A percentile compares a stretch with the other conserved stretches of the same genome.
Evolutionary conservation across 441 rosid genomes (phyloP).

Genomic region (Populus hybrid): DNA sequence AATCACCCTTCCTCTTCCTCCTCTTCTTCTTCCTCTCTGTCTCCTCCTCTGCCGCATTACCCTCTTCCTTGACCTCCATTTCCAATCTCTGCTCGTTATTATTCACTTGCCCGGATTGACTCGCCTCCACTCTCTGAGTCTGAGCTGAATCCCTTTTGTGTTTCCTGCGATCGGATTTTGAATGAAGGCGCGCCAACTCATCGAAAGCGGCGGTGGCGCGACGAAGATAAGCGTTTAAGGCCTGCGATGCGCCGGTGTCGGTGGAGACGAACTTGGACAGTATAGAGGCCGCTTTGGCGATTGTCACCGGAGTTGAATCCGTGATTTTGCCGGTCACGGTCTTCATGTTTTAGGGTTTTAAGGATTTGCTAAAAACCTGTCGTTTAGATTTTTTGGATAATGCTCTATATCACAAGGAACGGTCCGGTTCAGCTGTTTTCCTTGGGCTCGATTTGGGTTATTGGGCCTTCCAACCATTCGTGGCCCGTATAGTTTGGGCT

Average conservation of each 20-base stretch:
- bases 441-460: background rate
- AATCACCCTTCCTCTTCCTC: background rate
- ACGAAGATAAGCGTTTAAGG: slow-evolving; percentile 52
- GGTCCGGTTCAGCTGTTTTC: background rate
- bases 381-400: background rate
- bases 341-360: slow-evolving; percentile 38
- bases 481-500: background rate
- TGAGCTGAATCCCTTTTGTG: slow-evolving; percentile 18
- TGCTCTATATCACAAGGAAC: background rate
- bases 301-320: slow-evolving; percentile 35
- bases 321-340: slow-evolving; percentile 39
- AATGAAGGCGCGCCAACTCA: slow-evolving; percentile 47
- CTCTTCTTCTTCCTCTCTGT: background rate
- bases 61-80: background rate
- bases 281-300: slow-evolving; percentile 49
- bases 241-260: slow-evolving; percentile 54
- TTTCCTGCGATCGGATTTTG: slow-evolving; percentile 24
- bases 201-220: slow-evolving; percentile 48
- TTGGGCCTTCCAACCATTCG: background rate
- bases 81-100: background rate
- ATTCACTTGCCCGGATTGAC: background rate
- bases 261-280: slow-evolving; percentile 50
- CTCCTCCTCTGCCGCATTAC: slow-evolving; percentile 8
- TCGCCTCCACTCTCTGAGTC: background rate
- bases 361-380: background rate